Conservation (phyloP, 345 rosid genomes). For the Brassica juncea region DNA sequence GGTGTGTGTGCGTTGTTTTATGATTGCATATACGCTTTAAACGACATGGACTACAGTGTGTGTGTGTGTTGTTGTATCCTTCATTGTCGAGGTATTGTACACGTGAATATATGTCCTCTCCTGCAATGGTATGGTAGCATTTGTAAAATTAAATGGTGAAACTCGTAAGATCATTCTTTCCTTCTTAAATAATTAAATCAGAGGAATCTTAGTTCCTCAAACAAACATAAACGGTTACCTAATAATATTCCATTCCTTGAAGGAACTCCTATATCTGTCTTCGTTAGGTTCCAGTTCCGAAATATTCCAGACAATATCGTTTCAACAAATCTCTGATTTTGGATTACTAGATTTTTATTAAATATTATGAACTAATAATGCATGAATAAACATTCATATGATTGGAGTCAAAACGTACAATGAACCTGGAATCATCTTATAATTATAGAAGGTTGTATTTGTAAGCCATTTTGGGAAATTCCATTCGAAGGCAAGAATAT, state of each 20-base stretch:
- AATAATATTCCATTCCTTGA: conserved; percentile 16
- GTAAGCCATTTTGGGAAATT: conserved; percentile 27
- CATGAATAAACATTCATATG: conserved; percentile 34
- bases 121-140: not conserved
- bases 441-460: not conserved
- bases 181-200: not conserved
- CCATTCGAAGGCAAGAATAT: not conserved
- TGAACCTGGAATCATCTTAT: conserved; percentile 14
- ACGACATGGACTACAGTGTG: not conserved
- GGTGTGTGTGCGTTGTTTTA: not conserved
- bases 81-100: not conserved
- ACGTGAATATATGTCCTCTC: conserved; percentile 27
- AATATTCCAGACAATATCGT: conserved; percentile 41
- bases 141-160: conserved; percentile 11
- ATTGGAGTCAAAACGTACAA: conserved; percentile 31
- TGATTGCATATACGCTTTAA: not conserved
- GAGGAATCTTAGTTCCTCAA: conserved; percentile 15
- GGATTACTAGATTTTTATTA: conserved; percentile 30
- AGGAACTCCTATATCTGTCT: conserved; percentile 15
- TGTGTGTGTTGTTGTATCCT: not conserved
- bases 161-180: not conserved
- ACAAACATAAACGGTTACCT: conserved; percentile 27
- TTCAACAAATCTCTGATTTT: conserved; percentile 36
- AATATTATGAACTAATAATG: not conserved
- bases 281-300: conserved; percentile 23